Evolutionary conservation across 164 flowering plant genomes (phyloP), one percentile per base, ranked within the genome.

Genomic region (Tetracentron sinense): DNA sequence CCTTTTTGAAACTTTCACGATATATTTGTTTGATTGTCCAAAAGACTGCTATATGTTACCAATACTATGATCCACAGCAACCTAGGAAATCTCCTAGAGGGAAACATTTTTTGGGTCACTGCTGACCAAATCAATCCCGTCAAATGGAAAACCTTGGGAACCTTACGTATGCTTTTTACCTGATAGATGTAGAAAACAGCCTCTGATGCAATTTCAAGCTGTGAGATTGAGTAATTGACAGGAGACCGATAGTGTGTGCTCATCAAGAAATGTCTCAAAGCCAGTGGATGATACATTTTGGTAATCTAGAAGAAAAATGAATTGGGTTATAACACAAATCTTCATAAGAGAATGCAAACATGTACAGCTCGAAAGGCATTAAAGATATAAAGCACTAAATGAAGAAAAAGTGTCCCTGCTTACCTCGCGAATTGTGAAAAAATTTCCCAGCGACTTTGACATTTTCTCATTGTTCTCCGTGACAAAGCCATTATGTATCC

Each of bases 401-500:
- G 31, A n/a, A 23, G 54, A 29, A 55, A 12, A 56, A 23, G 7
- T 19, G 10, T 38, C 47, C 31, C 6, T 35, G 12, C 53, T 75
- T 81, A 88, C 97, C 77, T 86, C 77, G 16, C 98, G 85, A 65
- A 94, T 86, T 8, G 98, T 94, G 78, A 89, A 89, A 74, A 89
- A 94, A 56, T 94, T 94, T 10, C 93, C 93, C 57, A 83, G 64
- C 11, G 98, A 90, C 63, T 94, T 94, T 19, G 96, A 85, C 98
- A 94, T 94, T 72, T 94, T 94, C 81, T 85, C 90, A 64, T 86
- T 82, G 69, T 90, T 84, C 50, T 77, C 78, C 54, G 83, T 89
- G 46, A 90, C 96, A 80, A 86, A 92, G 48, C 97, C 97, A 78
- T 94, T 94, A 69, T 94, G 98, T 77, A 94, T 68, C 98, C 96